Percentiles rank a stretch among this genome's conserved stretches.
These are phyloP conservation scores for Didymella pinodella DNA, from an alignment of 2,329 filamentous ascomycete genomes.

Conservation along the genomic window DNA sequence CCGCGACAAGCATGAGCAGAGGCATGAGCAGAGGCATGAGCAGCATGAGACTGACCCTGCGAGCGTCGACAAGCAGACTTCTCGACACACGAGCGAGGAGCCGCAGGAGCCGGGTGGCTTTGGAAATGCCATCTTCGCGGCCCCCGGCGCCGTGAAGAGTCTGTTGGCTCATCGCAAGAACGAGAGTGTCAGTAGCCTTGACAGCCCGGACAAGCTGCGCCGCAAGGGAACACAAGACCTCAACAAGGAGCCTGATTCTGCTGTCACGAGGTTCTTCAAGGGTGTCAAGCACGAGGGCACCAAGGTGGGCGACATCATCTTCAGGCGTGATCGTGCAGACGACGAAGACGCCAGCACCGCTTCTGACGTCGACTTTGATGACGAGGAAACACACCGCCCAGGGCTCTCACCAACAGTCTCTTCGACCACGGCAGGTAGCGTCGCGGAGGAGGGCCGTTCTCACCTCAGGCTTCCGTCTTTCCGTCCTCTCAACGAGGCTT, in stretches of 20 bases:
- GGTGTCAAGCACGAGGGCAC: conserved; percentile 72
- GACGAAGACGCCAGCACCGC: conserved; percentile 56
- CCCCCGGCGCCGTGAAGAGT: conserved; percentile 46
- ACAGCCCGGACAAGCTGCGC: conserved; percentile 38
- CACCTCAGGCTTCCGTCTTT: conserved; percentile 49
- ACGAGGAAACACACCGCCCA: conserved; percentile 33
- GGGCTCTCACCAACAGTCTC: conserved; percentile 46
- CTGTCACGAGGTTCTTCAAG: conserved; percentile 79
- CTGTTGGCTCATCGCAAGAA: conserved; percentile 48
- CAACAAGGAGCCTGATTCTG: conserved; percentile 56
- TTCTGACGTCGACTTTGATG: conserved; percentile 51
- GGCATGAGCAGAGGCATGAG: conserved; percentile 23
- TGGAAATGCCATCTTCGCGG: conserved; percentile 40
- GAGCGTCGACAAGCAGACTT: conserved; percentile 33
- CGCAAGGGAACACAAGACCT: conserved; percentile 51
- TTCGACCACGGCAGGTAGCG: conserved; percentile 32
- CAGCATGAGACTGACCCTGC: conserved; percentile 29
- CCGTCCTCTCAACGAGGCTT: conserved; percentile 38
- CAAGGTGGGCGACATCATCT: conserved; percentile 67
- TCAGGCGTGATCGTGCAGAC: conserved; percentile 62
- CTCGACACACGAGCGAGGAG: conserved; percentile 46
- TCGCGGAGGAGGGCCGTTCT: conserved; percentile 34
- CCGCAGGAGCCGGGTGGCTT: conserved; percentile 40
- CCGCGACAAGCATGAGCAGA: conserved; percentile 38
- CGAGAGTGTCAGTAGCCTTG: conserved; percentile 49